phyloP scores from a whole-genome alignment of 805 yeast genomes.

The Hermanozyma aechmeae region DNA sequence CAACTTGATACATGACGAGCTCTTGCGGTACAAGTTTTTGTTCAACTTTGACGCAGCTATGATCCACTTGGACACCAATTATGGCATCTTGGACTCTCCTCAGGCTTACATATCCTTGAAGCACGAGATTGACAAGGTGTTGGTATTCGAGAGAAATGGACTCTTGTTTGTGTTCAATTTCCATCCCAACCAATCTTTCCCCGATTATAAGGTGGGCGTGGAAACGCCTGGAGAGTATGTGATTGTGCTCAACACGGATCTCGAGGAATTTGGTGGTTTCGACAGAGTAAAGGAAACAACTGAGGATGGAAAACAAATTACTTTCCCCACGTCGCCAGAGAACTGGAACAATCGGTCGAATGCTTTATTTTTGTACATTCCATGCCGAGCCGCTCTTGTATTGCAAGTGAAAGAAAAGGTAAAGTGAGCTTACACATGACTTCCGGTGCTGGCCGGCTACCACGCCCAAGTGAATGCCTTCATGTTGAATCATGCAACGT shows the following conservation, averaged over 20 bases:
- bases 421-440: no score
- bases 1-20: constrained; percentile 71
- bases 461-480: no score
- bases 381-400: constrained; percentile 52
- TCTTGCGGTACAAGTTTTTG: constrained; percentile 70
- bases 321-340: constrained; percentile 63
- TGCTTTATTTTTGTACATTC: constrained; percentile 70
- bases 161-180: constrained; percentile 82
- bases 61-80: constrained; percentile 65
- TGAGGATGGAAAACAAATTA: constrained; percentile 26
- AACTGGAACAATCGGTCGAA: constrained; percentile 76
- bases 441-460: no score
- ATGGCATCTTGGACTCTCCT: constrained; percentile 60
- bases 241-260: constrained; percentile 70
- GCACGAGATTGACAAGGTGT: constrained; percentile 79
- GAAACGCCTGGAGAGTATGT: constrained; percentile 69
- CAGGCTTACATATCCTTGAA: constrained; percentile 82
- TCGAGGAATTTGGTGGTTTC: constrained; percentile 71
- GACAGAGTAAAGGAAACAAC: constrained; percentile 39
- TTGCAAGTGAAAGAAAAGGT: constrained; percentile 25
- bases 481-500: no score
- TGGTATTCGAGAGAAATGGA: constrained; percentile 71
- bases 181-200: constrained; percentile 74
- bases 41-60: constrained; percentile 79
- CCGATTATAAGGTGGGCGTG: constrained; percentile 88